Base-by-base conservation (phyloP, 768 basidiomycete species). In the Phanerochaete carnosa region DNA sequence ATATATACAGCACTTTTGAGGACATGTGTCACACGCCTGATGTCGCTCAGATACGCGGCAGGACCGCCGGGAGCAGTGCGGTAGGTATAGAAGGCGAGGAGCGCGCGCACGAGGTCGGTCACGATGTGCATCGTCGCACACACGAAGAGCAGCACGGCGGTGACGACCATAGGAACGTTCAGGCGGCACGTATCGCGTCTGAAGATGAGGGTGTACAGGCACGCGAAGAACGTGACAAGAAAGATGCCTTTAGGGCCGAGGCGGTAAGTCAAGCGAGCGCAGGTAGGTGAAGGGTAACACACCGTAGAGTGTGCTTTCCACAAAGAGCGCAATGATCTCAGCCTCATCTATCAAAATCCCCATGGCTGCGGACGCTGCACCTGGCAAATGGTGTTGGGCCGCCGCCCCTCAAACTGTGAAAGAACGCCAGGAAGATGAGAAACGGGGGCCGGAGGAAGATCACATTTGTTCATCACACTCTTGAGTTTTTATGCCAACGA, bases 1-100 rank as follows among this genome's bases (percentile, higher is more conserved):
- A 60, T 60, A 30, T 60, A 60, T 30, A 60, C 53, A 28, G 59
- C 59, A 32, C 59, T 60, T 30, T 60, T 60, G 26, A 60, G 9
- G 3, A 60, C 53, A 32, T 60, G 59, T 32, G 53, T 60, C 6
- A 60, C 2, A 15, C 35, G 19, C n/a, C 28, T 22, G 33, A 60
- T 37, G n/a, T 55, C 30, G 11, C 23, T 25, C n/a, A 60, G 35
- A 26, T 55, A 55, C 33, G 43, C 53, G 16, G 29, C 46, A 22
- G 59, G 59, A 6, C 59, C 59, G 26, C 39, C 53, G 5, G 58
- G 28, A 23, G 53, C 43, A 13, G 43, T 28, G 13, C 52, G 25
- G 43, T 30, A 50, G 1, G 45, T 55, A 37, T 50, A 54, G 45
- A 60, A 60, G 7, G 59, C 59, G 25, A 33, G 15, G 19, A 60